Evolutionary conservation across 2,329 filamentous ascomycete species (phyloP), one percentile per base, ranked within the genome.

Genomic region (Huntiella decipiens): DNA sequence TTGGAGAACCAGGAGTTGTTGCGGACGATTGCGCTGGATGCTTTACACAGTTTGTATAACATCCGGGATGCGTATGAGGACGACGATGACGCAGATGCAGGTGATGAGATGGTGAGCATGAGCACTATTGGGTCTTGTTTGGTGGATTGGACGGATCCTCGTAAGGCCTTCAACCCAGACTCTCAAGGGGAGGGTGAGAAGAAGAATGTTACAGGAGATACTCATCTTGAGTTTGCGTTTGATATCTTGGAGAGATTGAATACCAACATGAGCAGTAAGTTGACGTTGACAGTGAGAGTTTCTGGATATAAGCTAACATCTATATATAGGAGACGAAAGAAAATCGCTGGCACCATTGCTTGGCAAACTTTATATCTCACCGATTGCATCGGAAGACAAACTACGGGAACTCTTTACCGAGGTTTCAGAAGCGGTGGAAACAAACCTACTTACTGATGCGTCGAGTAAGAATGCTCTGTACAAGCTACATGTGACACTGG

Each of bases 91-190:
- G 77, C 78, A 13, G 82, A 85, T 43, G 74, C 82, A 8, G 74
- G 74, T 34, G 80, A 82, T 48, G 79, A 77, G 52, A 86, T 92
- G 76, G 82, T 88, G 6, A 77, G 79, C 54, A 71, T 92, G 52
- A 71, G 74, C 38, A 74, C 78, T 3, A 82, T 93, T 48, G 85
- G 83, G 1, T 77, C 82, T 3, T 88, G 86, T 56, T 65, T 96
- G 5, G 75, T 87, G 1, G 88, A 96, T 58, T 96, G 88, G 91
- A 96, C 88, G 0, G 88, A 96, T 59, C 86, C 87, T 34, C 70
- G 88, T 43, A 87, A 92, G 60, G 83, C 65, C 63, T 82, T 63
- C 62, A 70, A 59, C 47, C 69, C 64, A 52, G 65, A 61, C 4
- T 54, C 63, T 1, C 55, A 68, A 1, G 43, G 44, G n/a, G 73